Evolutionary conservation across 2,329 filamentous ascomycete species (phyloP).

Genomic region (Ceratocystis diversiconidia): DNA sequence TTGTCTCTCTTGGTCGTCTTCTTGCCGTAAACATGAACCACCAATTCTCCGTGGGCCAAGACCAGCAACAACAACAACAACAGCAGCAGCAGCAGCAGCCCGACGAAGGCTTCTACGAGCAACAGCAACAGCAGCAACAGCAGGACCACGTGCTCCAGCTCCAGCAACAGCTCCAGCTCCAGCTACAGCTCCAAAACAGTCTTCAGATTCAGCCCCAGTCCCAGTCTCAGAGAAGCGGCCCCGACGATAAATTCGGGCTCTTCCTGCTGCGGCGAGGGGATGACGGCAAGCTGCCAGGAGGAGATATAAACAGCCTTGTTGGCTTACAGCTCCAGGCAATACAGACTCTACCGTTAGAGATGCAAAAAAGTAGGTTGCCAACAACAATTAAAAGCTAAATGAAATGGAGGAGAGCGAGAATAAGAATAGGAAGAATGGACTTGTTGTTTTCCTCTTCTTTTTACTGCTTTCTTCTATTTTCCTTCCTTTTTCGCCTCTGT

Average conservation of each 20-base stretch:
- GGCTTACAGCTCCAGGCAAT: constrained; percentile 9
- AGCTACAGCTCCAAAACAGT: background rate
- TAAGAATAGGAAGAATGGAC: background rate
- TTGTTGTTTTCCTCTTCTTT: background rate
- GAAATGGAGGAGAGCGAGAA: no score
- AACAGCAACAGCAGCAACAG: constrained; percentile 7
- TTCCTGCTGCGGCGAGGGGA: background rate
- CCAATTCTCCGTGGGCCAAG: no score
- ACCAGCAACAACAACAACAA: no score
- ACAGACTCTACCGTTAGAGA: constrained; percentile 4
- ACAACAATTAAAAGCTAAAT: background rate
- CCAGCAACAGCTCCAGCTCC: background rate
- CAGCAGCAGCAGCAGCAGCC: constrained; percentile 1
- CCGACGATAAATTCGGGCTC: background rate
- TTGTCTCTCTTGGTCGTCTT: no score
- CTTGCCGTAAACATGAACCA: no score
- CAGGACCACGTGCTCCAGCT: background rate
- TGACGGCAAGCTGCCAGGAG: background rate
- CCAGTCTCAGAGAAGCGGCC: background rate
- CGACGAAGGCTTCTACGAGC: constrained; percentile 16
- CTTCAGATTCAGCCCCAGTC: background rate
- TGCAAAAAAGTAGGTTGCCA: constrained; percentile 11
- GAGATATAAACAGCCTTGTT: no score
- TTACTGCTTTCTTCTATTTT: background rate
- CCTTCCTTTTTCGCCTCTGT: background rate